Conservation (phyloP, 2,329 filamentous ascomycete genomes). For the Blastomyces silverae region DNA sequence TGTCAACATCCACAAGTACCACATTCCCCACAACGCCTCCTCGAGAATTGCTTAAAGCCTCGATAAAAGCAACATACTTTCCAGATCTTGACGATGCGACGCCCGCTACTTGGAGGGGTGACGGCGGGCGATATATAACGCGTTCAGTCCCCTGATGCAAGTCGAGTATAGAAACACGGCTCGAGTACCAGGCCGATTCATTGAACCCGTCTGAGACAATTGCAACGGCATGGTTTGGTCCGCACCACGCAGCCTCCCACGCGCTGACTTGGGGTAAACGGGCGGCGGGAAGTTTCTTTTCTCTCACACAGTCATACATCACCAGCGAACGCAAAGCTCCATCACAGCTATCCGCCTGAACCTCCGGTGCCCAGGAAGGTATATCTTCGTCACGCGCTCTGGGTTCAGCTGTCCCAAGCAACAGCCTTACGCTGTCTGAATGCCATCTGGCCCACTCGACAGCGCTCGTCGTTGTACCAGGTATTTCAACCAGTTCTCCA, state of each 20-base stretch:
- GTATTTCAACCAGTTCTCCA: background rate
- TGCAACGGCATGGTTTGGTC: background rate
- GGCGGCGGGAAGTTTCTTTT: background rate
- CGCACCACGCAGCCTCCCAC: constrained; percentile 3
- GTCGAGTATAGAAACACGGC: constrained; percentile 2
- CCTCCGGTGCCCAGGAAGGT: background rate
- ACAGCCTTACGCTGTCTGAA: background rate
- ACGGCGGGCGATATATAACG: background rate
- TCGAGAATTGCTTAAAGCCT: background rate
- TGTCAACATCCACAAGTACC: constrained; percentile 1
- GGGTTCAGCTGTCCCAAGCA: background rate
- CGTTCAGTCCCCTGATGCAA: background rate
- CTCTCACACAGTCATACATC: background rate
- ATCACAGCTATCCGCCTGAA: background rate
- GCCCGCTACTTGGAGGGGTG: background rate
- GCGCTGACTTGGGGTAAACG: background rate
- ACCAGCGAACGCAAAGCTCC: constrained; percentile 3
- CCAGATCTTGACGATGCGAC: background rate
- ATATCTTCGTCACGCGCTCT: background rate
- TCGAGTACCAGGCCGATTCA: background rate
- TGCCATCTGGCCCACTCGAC: background rate
- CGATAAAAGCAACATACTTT: constrained; percentile 1
- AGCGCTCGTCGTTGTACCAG: background rate
- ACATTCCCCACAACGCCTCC: constrained; percentile 2
- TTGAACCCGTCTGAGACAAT: background rate